Evolutionary conservation across 2,329 filamentous ascomycete genomes (phyloP).

Genomic region (Mollisia scopiformis): DNA sequence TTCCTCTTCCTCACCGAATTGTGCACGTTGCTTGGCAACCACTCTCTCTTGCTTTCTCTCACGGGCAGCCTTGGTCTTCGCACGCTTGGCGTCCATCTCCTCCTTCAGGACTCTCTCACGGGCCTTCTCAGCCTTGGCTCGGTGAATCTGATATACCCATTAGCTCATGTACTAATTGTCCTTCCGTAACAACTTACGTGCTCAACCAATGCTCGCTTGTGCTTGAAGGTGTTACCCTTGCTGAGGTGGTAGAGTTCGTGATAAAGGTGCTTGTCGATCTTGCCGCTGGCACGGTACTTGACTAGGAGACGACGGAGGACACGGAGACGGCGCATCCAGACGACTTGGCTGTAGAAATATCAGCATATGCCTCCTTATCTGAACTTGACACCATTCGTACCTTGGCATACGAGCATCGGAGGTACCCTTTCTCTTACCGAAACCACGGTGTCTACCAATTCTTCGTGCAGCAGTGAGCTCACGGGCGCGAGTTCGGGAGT

Average conservation of each 20-base stretch:
- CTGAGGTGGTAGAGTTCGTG: slow-evolving; percentile 99
- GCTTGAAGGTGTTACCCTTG: slow-evolving; percentile 99
- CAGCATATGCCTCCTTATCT: slow-evolving; percentile 33
- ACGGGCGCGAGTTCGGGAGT: slow-evolving; percentile 95
- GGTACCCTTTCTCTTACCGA: slow-evolving; percentile 99
- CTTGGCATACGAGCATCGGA: slow-evolving; percentile 98
- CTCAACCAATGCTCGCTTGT: slow-evolving; percentile 99
- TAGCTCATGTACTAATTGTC: slow-evolving; percentile 22
- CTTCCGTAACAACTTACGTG: slow-evolving; percentile 74
- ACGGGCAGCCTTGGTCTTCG: slow-evolving; percentile 99
- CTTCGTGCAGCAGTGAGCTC: slow-evolving; percentile 93
- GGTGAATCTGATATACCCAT: slow-evolving; percentile 79
- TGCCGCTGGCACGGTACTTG: slow-evolving; percentile 99
- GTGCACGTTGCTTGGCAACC: slow-evolving; percentile 85
- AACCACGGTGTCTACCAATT: slow-evolving; percentile 96
- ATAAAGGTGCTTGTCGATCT: slow-evolving; percentile 99
- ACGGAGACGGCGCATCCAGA: slow-evolving; percentile 99
- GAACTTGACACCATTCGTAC: slow-evolving; percentile 55
- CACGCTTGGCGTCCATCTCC: slow-evolving; percentile 99
- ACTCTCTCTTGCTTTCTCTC: slow-evolving; percentile 96
- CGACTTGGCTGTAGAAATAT: slow-evolving; percentile 72
- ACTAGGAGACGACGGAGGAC: slow-evolving; percentile 98
- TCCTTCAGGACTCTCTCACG: slow-evolving; percentile 97
- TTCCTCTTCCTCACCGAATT: slow-evolving; percentile 71
- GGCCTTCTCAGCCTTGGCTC: slow-evolving; percentile 98